Evolutionary conservation across 768 basidiomycete species (phyloP).

Genomic region (Pleurotus tuber-regium): DNA sequence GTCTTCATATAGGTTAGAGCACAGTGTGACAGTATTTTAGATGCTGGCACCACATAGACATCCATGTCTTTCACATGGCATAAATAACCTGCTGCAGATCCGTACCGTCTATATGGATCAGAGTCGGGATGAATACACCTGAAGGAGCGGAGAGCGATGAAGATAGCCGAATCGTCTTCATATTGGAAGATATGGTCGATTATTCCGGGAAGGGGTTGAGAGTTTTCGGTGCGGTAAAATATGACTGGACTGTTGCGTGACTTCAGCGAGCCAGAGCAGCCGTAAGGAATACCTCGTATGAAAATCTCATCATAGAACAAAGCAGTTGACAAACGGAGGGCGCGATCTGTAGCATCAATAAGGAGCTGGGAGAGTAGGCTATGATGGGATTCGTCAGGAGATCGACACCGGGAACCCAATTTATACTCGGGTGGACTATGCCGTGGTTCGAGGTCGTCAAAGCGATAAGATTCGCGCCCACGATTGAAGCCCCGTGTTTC

Average conservation of each 20-base stretch:
- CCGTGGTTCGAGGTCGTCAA: constrained; percentile 7
- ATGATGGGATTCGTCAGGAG: neutral
- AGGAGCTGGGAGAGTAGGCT: neutral
- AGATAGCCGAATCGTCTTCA: constrained; percentile 5
- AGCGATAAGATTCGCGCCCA: constrained; percentile 7
- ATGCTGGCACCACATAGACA: constrained; percentile 10
- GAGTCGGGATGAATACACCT: neutral
- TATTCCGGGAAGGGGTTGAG: neutral
- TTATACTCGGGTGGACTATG: neutral
- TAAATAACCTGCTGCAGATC: constrained; percentile 15
- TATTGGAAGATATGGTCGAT: constrained; percentile 11
- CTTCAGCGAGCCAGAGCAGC: constrained; percentile 8
- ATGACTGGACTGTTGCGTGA: constrained; percentile 12
- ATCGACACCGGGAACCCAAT: neutral
- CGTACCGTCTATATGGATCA: constrained; percentile 14
- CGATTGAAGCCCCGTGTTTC: constrained; percentile 15
- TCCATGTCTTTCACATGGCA: neutral
- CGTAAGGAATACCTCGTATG: constrained; percentile 11
- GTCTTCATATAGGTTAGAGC: constrained; percentile 5
- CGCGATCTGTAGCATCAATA: neutral
- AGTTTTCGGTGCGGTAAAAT: constrained; percentile 2
- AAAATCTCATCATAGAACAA: constrained; percentile 9
- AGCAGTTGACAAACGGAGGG: neutral
- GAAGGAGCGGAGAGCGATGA: constrained; percentile 4
- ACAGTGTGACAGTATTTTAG: constrained; percentile 12